Conservation (phyloP, 2,329 filamentous ascomycete genomes). For the Fusarium humuli region DNA sequence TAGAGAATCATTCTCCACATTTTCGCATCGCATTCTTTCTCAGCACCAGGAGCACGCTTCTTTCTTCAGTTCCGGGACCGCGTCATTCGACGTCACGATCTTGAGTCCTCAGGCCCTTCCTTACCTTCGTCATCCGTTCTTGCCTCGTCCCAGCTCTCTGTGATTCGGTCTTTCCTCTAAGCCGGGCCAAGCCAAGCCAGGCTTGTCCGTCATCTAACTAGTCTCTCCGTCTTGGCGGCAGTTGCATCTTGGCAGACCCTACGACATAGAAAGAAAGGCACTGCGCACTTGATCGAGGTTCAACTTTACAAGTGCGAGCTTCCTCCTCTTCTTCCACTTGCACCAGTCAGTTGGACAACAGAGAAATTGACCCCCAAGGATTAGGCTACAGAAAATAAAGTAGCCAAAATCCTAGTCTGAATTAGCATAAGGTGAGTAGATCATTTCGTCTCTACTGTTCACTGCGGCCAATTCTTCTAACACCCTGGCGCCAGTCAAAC, state of each 20-base stretch:
- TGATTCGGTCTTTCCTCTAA: slow-evolving; percentile 28
- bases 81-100: slow-evolving; percentile 26
- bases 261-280: slow-evolving; percentile 19
- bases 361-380: background rate
- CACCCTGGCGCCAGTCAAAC: background rate
- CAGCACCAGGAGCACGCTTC: slow-evolving; percentile 7
- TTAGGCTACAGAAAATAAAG: background rate
- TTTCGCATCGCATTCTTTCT: slow-evolving; percentile 5
- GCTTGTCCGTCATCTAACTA: slow-evolving; percentile 27
- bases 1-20: background rate
- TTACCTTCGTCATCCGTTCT: background rate
- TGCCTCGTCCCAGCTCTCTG: slow-evolving; percentile 3
- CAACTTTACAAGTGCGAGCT: slow-evolving; percentile 17
- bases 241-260: slow-evolving; percentile 33
- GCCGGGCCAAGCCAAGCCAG: slow-evolving; percentile 33
- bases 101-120: background rate
- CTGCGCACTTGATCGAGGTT: slow-evolving; percentile 25
- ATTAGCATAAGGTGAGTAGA: background rate
- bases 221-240: slow-evolving; percentile 38
- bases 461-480: background rate
- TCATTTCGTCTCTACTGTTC: background rate
- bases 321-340: background rate
- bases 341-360: too few relatives aligned
- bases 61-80: slow-evolving; percentile 1
- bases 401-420: background rate